Conservation (phyloP, 805 yeast species). For the Zygoascus biomembranicola region DNA sequence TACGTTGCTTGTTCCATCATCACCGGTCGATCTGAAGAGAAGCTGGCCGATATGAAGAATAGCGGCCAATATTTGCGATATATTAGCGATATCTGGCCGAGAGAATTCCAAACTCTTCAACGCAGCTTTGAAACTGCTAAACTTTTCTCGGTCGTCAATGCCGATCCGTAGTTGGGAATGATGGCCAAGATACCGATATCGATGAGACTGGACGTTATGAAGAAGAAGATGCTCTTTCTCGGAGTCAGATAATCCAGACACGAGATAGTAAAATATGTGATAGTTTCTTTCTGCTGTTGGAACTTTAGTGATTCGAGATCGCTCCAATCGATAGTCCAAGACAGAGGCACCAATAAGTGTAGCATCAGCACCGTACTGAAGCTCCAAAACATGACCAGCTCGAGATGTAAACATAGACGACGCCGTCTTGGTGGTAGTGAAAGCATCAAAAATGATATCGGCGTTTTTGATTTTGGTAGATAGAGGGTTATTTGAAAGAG, state of each 20-base stretch:
- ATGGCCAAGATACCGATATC: conserved; percentile 38
- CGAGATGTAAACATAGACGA: conserved; percentile 35
- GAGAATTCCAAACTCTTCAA: conserved; percentile 42
- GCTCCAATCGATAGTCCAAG: conserved; percentile 48
- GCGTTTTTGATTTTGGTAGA: conserved; percentile 28
- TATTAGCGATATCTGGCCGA: conserved; percentile 38
- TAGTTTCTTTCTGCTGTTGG: conserved; percentile 48
- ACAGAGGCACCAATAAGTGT: conserved; percentile 45
- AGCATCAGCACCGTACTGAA: conserved; percentile 40
- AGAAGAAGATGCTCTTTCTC: conserved; percentile 37
- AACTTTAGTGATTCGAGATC: conserved; percentile 44
- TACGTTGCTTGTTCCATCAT: conserved; percentile 28
- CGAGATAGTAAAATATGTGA: conserved; percentile 50
- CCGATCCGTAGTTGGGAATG: conserved; percentile 35
- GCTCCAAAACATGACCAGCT: conserved; percentile 47
- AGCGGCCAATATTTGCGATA: conserved; percentile 40
- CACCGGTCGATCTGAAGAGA: conserved; percentile 26
- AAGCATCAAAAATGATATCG: conserved; percentile 30
- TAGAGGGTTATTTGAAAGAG: conserved; percentile 30
- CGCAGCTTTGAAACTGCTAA: conserved; percentile 40
- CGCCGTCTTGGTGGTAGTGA: conserved; percentile 33
- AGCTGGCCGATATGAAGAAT: conserved; percentile 37
- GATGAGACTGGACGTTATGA: conserved; percentile 26
- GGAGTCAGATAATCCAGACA: conserved; percentile 39
- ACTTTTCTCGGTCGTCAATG: conserved; percentile 42